Evolutionary conservation across 179 eudicot species (phyloP).

Genomic region (Heliamphora pulchella): DNA sequence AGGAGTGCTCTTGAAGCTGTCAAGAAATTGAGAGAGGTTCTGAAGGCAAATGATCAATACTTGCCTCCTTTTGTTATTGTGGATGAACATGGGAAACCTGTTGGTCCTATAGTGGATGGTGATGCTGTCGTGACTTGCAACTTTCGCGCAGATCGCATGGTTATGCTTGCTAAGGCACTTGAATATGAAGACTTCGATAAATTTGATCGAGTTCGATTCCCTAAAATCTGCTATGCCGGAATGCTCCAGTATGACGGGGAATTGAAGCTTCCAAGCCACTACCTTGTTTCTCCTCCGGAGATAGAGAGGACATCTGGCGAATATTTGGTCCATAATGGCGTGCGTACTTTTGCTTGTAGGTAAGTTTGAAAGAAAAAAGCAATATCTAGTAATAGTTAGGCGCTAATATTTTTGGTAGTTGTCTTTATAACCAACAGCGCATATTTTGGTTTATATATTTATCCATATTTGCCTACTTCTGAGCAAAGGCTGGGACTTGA

Average conservation of each 20-base stretch:
- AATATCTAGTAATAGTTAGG: neutral
- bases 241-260: conserved; percentile 98
- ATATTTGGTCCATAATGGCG: conserved; percentile 73
- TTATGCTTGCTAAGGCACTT: conserved; percentile 92
- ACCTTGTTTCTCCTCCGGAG: conserved; percentile 91
- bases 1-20: conserved; percentile 68
- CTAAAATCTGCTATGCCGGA: conserved; percentile 89
- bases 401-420: neutral
- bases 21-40: conserved; percentile 63
- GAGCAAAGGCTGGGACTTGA: neutral
- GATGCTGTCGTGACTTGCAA: conserved; percentile 94
- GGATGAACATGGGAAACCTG: conserved; percentile 70
- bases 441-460: neutral
- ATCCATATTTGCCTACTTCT: neutral
- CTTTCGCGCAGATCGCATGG: conserved; percentile 94
- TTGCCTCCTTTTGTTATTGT: conserved; percentile 89
- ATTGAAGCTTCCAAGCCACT: conserved; percentile 76
- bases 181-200: conserved; percentile 77
- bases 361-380: conserved; percentile 19
- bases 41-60: conserved; percentile 69
- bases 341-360: conserved; percentile 95
- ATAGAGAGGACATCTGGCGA: conserved; percentile 97
- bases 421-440: too few relatives aligned
- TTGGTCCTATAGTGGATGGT: conserved; percentile 89
- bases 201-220: conserved; percentile 82